Base-by-base conservation (phyloP, 352 stramenopile species). In the Thalassiosira pacifica region DNA sequence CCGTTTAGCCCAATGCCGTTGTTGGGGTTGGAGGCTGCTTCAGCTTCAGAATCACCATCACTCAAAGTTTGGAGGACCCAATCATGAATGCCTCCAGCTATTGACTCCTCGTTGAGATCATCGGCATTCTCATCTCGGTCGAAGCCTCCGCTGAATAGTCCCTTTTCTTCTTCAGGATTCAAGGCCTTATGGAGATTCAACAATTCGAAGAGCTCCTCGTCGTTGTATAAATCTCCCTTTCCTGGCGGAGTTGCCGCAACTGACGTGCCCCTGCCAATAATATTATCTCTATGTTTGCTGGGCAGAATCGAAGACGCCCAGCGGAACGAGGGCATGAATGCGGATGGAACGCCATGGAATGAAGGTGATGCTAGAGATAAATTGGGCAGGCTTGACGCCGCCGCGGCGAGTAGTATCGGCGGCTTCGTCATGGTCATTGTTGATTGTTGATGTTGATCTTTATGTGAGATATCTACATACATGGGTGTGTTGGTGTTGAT, bases 171-270 rank as follows among this genome's bases (percentile, higher is more conserved):
- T 67, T 70, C 59, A 3, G 82, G 24, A 71, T 65, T 77, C 24
- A 93, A 66, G 68, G 82, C 27, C n/a, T 88, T 10, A 77, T 94
- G 91, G 5, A 92, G 27, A 59, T 84, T 60, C 42, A 93, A 70
- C 2, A 94, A 11, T 22, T 87, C 76, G 32, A 86, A 53, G 0
- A 94, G 65, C 59, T 93, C 91, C 29, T 94, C 85, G 27, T 91
- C 69, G 31, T 77, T 61, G 77, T 94, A 94, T 18, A 94, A 65
- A 72, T 93, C 83, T 48, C 69, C 71, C 71, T 94, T 94, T 4
- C 63, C 79, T 0, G 80, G 86, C 40, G 24, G 52, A 3, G 55
- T 45, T 27, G 55, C 67, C 64, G n/a, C n/a, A n/a, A n/a, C n/a
- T n/a, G 22, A 59, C 29, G 57, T 37, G 19, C 1, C 9, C 26